Conservation (phyloP, 495 filamentous ascomycete genomes). For the Gamarada debralockiae region DNA sequence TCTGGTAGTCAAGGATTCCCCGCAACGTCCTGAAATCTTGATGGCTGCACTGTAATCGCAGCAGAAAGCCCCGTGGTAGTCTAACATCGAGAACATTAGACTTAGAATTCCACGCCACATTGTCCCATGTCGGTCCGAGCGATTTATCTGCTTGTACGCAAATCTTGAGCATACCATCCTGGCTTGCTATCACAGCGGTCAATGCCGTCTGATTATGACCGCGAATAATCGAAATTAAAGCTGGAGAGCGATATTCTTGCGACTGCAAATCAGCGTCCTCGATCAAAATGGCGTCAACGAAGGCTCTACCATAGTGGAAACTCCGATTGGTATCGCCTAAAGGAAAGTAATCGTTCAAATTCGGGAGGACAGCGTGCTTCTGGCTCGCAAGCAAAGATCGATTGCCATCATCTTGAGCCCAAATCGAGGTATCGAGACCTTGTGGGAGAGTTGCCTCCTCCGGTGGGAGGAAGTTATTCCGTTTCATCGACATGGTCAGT, state of each 20-base stretch:
- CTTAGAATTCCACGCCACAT: slow-evolving; percentile 70
- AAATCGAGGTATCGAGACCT: slow-evolving; percentile 68
- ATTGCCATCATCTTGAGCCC: slow-evolving; percentile 52
- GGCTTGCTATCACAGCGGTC: slow-evolving; percentile 66
- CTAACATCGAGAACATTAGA: slow-evolving; percentile 56
- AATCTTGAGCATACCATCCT: slow-evolving; percentile 72
- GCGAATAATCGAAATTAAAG: slow-evolving; percentile 68
- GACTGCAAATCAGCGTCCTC: slow-evolving; percentile 63
- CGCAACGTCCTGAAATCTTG: slow-evolving; percentile 71
- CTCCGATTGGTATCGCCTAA: slow-evolving; percentile 63
- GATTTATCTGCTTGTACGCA: slow-evolving; percentile 63
- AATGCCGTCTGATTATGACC: slow-evolving; percentile 62
- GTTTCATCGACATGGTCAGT: slow-evolving; percentile 74
- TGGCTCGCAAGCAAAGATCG: slow-evolving; percentile 18
- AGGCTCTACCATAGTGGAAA: slow-evolving; percentile 73
- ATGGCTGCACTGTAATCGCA: slow-evolving; percentile 66
- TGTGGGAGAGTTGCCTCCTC: slow-evolving; percentile 60
- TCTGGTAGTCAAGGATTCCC: slow-evolving; percentile 77
- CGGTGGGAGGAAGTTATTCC: slow-evolving; percentile 69
- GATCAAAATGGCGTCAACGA: slow-evolving; percentile 63
- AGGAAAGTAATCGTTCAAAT: slow-evolving; percentile 64
- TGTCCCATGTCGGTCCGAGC: slow-evolving; percentile 70
- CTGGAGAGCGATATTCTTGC: slow-evolving; percentile 62
- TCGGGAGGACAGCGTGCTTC: slow-evolving; percentile 28
- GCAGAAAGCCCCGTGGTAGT: slow-evolving; percentile 63